Percentiles rank a stretch among this genome's conserved stretches.
Conservation (phyloP, 2,329 filamentous ascomycete species). For the Phialocephala sp. region DNA sequence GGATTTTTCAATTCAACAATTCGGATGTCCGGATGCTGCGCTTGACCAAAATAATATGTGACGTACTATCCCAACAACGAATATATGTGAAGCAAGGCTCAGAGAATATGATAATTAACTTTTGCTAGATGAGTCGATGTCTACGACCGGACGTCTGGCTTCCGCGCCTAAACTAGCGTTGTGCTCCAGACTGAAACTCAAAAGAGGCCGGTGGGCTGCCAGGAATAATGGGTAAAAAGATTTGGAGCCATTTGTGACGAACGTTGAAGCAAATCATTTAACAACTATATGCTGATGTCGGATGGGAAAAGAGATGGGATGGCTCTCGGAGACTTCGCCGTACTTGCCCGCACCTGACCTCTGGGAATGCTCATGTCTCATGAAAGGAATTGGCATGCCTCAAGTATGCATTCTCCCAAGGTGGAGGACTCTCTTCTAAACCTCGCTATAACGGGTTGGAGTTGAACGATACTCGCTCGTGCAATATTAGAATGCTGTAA, state of each 20-base stretch:
- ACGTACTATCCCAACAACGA: constrained; percentile 4
- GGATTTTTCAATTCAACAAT: background rate
- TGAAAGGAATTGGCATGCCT: background rate
- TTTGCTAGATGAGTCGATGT: constrained; percentile 6
- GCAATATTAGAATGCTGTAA: background rate
- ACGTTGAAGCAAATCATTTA: constrained; percentile 9
- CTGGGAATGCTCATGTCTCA: background rate
- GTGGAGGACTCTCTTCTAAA: background rate
- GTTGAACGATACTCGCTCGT: background rate
- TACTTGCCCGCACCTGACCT: background rate
- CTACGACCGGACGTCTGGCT: background rate
- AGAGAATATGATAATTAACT: background rate
- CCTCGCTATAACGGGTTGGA: background rate
- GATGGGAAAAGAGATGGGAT: background rate
- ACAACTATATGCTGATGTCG: constrained; percentile 11
- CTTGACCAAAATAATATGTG: constrained; percentile 1
- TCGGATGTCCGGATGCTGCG: constrained; percentile 5
- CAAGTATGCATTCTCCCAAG: background rate
- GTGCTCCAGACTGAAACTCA: constrained; percentile 1
- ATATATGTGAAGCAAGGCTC: constrained; percentile 6
- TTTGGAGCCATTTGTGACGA: background rate
- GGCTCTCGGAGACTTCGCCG: background rate
- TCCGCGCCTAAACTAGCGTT: background rate
- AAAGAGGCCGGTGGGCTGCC: background rate
- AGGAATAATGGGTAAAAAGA: constrained; percentile 4